These are phyloP conservation scores for Exidia glandulosa DNA, from an alignment of 768 basidiomycete genomes.

Conservation along the genomic window DNA sequence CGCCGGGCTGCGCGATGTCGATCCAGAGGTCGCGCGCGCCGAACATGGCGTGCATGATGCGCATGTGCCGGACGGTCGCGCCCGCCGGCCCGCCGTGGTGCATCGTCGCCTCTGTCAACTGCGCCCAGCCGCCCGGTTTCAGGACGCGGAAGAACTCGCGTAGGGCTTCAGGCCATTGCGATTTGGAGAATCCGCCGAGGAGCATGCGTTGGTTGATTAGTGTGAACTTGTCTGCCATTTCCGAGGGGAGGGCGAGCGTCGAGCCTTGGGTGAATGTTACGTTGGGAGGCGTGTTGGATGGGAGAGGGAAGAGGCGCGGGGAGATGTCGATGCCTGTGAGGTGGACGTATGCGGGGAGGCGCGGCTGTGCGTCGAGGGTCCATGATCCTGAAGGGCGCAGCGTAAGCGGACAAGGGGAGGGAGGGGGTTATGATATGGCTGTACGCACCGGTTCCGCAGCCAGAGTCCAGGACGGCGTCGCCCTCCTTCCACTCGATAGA, in stretches of 20 bases:
- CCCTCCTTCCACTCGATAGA: background rate
- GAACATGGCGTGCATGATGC: background rate
- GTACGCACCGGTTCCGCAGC: background rate
- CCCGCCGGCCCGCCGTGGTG: background rate
- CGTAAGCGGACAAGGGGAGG: background rate
- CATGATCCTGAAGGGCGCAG: background rate
- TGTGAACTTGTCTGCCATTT: conserved; percentile 20
- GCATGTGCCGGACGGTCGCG: background rate
- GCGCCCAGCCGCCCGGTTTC: conserved; percentile 21
- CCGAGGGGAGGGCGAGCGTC: conserved; percentile 17
- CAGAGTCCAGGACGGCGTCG: background rate
- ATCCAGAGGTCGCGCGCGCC: background rate
- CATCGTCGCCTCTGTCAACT: conserved; percentile 16
- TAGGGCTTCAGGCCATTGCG: conserved; percentile 17
- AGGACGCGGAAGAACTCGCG: conserved; percentile 22
- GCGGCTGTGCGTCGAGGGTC: background rate
- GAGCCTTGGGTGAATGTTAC: conserved; percentile 10
- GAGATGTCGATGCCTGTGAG: conserved; percentile 11
- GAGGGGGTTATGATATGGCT: background rate
- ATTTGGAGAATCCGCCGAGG: conserved; percentile 16
- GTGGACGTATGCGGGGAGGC: background rate
- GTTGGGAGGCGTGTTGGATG: conserved; percentile 2
- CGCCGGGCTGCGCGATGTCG: background rate
- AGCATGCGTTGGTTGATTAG: conserved; percentile 25
- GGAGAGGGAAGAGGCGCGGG: conserved; percentile 7